phyloP scores from a whole-genome alignment of 2,329 filamentous ascomycete species.

The Fusarium zealandicum region DNA sequence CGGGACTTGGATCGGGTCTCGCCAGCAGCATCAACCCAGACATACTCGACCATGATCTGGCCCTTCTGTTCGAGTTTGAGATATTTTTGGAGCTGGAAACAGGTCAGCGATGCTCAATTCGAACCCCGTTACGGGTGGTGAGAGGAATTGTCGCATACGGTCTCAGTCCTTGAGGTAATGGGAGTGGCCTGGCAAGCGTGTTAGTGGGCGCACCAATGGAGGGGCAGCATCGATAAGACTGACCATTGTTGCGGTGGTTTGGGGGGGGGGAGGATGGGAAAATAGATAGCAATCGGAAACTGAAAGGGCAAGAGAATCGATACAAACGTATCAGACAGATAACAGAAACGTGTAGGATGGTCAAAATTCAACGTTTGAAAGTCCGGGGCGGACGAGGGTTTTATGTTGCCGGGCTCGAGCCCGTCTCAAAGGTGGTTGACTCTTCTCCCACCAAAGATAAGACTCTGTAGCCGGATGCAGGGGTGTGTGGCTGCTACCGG shows the following conservation, averaged over 20 bases:
- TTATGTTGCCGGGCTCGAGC: constrained; percentile 39
- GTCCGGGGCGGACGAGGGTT: constrained; percentile 38
- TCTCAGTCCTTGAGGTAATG: constrained; percentile 42
- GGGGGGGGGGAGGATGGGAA: background rate
- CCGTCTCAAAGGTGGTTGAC: constrained; percentile 27
- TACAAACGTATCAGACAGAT: constrained; percentile 32
- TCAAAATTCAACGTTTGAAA: constrained; percentile 20
- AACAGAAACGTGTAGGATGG: constrained; percentile 37
- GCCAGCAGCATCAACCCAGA: constrained; percentile 90
- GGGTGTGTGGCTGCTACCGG: constrained; percentile 42
- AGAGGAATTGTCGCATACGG: constrained; percentile 38
- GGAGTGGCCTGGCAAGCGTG: constrained; percentile 24
- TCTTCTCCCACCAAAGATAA: constrained; percentile 38
- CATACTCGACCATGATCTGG: constrained; percentile 90
- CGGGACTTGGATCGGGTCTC: constrained; percentile 93
- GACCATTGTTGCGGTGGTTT: constrained; percentile 33
- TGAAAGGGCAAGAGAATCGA: constrained; percentile 17
- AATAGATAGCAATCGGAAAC: constrained; percentile 3
- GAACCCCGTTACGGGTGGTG: background rate
- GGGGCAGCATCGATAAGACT: constrained; percentile 14
- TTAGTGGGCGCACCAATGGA: constrained; percentile 26
- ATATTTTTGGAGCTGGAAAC: constrained; percentile 84
- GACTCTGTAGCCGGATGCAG: constrained; percentile 40
- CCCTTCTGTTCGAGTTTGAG: constrained; percentile 89
- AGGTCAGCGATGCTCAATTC: constrained; percentile 12